These are phyloP conservation scores for Juncus effusus DNA, from an alignment of 176 grass and related monocot species.

Conservation along the genomic window DNA sequence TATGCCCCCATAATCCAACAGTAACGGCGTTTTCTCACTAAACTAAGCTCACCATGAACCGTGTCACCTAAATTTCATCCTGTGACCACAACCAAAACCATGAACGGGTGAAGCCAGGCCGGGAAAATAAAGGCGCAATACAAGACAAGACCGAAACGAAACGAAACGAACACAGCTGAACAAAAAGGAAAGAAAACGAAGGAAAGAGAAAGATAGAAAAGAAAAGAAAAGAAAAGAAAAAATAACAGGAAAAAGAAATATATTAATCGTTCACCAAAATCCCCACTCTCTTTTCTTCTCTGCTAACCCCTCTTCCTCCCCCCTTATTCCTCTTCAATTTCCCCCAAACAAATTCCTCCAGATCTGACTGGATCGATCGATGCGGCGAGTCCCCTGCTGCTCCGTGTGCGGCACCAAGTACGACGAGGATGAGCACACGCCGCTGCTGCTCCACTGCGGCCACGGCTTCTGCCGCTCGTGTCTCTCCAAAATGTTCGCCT, in stretches of 20 bases:
- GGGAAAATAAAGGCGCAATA: background rate
- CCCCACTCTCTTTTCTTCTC: constrained; percentile 31
- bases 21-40: no score
- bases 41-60: background rate
- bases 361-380: constrained; percentile 19
- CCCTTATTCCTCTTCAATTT: constrained; percentile 7
- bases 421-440: constrained; percentile 84
- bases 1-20: no score
- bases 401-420: constrained; percentile 78
- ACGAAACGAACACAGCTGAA: background rate
- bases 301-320: constrained; percentile 37
- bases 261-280: constrained; percentile 43
- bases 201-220: background rate
- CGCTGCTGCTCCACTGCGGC: constrained; percentile 94
- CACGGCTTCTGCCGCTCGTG: constrained; percentile 96
- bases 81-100: background rate
- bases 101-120: constrained; percentile 12
- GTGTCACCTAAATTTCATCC: background rate
- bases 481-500: constrained; percentile 78
- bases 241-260: background rate
- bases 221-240: background rate
- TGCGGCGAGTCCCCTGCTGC: constrained; percentile 88
- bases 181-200: background rate
- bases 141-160: background rate
- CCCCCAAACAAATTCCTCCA: constrained; percentile 32